These are phyloP conservation scores for Microbotryomycetes sp. DNA, from an alignment of 1,284 basidiomycete species.

Conservation along the genomic window DNA sequence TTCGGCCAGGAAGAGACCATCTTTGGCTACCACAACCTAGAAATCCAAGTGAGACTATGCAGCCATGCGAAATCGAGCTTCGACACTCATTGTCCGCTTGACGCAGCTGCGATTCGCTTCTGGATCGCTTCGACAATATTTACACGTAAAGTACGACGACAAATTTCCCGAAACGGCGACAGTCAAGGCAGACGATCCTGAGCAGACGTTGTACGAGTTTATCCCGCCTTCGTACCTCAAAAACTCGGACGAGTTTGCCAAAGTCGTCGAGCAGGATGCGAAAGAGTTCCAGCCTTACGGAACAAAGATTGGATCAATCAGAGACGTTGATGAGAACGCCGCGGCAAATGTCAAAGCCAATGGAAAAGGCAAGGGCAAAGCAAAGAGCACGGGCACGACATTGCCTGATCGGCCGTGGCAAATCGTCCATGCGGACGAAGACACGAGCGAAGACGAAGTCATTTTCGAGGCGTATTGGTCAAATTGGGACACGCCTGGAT, in stretches of 20 bases:
- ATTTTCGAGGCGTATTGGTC: constrained; percentile 47
- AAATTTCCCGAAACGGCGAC: constrained; percentile 59
- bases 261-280: constrained; percentile 65
- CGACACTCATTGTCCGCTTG: not conserved
- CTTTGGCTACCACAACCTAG: constrained; percentile 80
- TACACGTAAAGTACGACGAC: constrained; percentile 60
- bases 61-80: not conserved
- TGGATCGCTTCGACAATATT: constrained; percentile 69
- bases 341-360: constrained; percentile 42
- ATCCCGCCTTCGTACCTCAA: constrained; percentile 69
- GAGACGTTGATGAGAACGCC: constrained; percentile 44
- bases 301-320: constrained; percentile 66
- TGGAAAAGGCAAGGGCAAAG: constrained; percentile 48
- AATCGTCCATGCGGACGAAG: constrained; percentile 41
- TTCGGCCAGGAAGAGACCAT: constrained; percentile 95
- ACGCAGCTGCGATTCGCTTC: constrained; percentile 72
- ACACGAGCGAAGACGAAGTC: constrained; percentile 48
- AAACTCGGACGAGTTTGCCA: constrained; percentile 57
- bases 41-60: constrained; percentile 62
- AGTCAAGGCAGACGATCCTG: constrained; percentile 76
- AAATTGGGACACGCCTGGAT: constrained; percentile 80
- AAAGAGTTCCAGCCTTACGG: constrained; percentile 68
- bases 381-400: constrained; percentile 15
- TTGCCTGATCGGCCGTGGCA: constrained; percentile 29
- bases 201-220: constrained; percentile 66